A percentile compares a stretch with the other conserved stretches of the same genome.
Evolutionary conservation across 1,139 yeast species (phyloP).

Genomic region (Geotrichum citri-aurantii): DNA sequence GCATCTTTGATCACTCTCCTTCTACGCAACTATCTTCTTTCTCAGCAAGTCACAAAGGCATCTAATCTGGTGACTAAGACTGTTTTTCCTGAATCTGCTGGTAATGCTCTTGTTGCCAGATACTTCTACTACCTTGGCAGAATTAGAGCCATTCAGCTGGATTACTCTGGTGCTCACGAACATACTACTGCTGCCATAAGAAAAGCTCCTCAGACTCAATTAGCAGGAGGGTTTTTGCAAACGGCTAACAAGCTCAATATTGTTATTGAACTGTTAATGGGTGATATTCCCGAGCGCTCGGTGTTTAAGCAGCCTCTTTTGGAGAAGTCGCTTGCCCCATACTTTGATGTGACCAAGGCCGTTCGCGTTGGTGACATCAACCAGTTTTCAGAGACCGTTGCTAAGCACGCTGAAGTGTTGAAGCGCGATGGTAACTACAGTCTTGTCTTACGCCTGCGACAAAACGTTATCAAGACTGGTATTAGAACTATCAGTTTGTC

Average conservation of each 20-base stretch:
- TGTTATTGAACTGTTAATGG: slow-evolving; percentile 87
- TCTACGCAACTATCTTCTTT: slow-evolving; percentile 68
- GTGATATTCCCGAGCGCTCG: slow-evolving; percentile 92
- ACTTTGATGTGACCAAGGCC: slow-evolving; percentile 82
- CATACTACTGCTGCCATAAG: slow-evolving; percentile 88
- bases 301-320: slow-evolving; percentile 62
- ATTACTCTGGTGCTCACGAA: slow-evolving; percentile 87
- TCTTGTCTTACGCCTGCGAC: slow-evolving; percentile 82
- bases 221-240: slow-evolving; percentile 83
- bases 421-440: slow-evolving; percentile 77
- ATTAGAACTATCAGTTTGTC: slow-evolving; percentile 88
- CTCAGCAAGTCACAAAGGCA: slow-evolving; percentile 83
- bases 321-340: slow-evolving; percentile 64
- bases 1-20: slow-evolving; percentile 80
- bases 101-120: slow-evolving; percentile 87
- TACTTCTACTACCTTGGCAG: slow-evolving; percentile 85
- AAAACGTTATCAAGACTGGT: slow-evolving; percentile 97
- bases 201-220: slow-evolving; percentile 91
- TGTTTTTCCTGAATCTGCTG: slow-evolving; percentile 78
- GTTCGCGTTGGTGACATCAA: slow-evolving; percentile 88
- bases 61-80: slow-evolving; percentile 84
- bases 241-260: slow-evolving; percentile 85
- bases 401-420: slow-evolving; percentile 56
- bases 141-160: slow-evolving; percentile 86
- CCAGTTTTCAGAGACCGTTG: slow-evolving; percentile 69